A percentile compares a stretch with the other conserved stretches of the same genome.
Evolutionary conservation across 768 basidiomycete species (phyloP).

Genomic region (Panellus pusillus): DNA sequence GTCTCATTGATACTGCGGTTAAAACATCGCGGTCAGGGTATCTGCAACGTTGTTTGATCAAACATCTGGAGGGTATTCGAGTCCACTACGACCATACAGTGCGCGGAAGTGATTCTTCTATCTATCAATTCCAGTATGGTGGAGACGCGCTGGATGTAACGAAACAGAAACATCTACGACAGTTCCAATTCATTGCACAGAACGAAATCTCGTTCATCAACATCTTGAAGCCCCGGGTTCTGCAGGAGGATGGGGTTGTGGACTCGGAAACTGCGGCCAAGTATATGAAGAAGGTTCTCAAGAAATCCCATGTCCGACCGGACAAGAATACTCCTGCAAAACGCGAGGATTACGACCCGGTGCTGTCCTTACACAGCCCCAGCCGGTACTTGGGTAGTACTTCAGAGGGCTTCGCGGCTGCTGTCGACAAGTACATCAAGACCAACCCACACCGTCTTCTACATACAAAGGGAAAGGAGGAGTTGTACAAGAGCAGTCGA

Average conservation of each 20-base stretch:
- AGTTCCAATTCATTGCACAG: conserved; percentile 91
- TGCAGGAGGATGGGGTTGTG: conserved; percentile 47
- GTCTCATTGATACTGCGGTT: conserved; percentile 98
- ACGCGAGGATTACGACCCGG: conserved; percentile 67
- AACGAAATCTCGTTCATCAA: conserved; percentile 81
- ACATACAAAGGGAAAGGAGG: conserved; percentile 37
- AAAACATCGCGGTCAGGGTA: conserved; percentile 99
- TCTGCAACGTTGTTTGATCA: conserved; percentile 96
- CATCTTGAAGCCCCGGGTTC: conserved; percentile 60
- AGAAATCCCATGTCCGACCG: conserved; percentile 55
- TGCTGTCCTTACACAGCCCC: conserved; percentile 75
- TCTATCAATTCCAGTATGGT: conserved; percentile 97
- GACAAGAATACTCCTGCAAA: conserved; percentile 44
- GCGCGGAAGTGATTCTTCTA: conserved; percentile 87
- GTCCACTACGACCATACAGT: conserved; percentile 99
- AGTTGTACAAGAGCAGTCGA: conserved; percentile 43
- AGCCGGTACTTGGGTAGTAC: conserved; percentile 82
- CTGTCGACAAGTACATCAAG: conserved; percentile 76
- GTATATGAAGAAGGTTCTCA: conserved; percentile 91
- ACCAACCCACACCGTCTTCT: conserved; percentile 60
- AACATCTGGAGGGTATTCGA: conserved; percentile 94
- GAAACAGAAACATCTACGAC: conserved; percentile 91
- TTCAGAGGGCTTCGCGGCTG: conserved; percentile 86
- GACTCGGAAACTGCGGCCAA: conserved; percentile 65
- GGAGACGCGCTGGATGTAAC: conserved; percentile 97